Base-by-base conservation (phyloP, 2,329 filamentous ascomycete genomes). In the Beauveria sp. region DNA sequence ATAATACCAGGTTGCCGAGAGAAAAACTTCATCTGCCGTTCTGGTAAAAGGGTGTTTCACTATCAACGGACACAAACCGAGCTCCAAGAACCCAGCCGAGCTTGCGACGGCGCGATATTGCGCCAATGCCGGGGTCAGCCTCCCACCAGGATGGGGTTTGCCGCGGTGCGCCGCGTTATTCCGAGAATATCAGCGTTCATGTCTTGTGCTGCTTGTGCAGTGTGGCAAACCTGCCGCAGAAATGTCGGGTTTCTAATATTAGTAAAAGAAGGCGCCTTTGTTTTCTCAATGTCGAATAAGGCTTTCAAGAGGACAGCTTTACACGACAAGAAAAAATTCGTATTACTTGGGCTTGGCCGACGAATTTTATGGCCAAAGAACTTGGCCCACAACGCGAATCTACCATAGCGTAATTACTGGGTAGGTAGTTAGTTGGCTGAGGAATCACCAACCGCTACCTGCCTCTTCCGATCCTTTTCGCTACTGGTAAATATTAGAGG, bases 61-160 rank as follows among this genome's bases (percentile, higher is more conserved):
- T 54, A 47, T 12, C 41, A 56, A 47, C 24, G 14, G n/a, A 43
- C 41, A 47, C 43, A 44, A 3, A 7, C 54, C 54, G n/a, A 56
- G 34, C 30, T 12, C 37, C 40, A n/a, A n/a, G 12, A 26, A 37
- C 18, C 30, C 30, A 34, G 30, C 30, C 37, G 26, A 37, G 43
- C 20, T 40, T 48, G 28, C 55, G 43, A 56, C 55, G 55, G 55
- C 55, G 43, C 44, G 44, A 57, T 57, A 56, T 34, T 30, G 24
- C 20, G 34, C 41, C 54, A 47, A 24, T 34, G 28, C 41, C 34
- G 30, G 30, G 30, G 30, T 34, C 30, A 34, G 30, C 30, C 30
- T 34, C 30, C 30, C 30, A 34, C 30, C 12, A 34, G 30, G 12
- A 34, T 34, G 30, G 30, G 30, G 30, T 44, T 55, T 46, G 41